A percentile compares a stretch with the other conserved stretches of the same genome.
Conservation (phyloP, 2,329 filamentous ascomycete genomes). For the Emergomyces orientalis region DNA sequence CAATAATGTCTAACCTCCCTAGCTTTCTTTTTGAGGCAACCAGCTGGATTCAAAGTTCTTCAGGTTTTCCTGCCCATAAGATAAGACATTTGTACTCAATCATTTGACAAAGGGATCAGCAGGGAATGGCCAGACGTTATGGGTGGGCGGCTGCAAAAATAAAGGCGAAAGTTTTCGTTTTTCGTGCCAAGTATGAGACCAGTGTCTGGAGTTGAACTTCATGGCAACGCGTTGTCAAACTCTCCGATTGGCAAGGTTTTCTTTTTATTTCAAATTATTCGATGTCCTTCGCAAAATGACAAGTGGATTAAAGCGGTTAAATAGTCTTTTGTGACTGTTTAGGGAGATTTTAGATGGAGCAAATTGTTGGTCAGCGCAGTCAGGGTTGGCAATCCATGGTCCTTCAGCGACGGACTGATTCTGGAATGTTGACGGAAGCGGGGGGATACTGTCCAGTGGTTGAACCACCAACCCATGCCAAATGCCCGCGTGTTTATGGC, state of each 20-base stretch:
- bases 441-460: background rate
- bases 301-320: too few species aligned
- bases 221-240: background rate
- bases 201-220: background rate
- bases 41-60: background rate
- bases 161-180: background rate
- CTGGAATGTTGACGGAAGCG: constrained; percentile 2
- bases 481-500: background rate
- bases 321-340: too few species aligned
- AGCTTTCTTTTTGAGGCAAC: background rate
- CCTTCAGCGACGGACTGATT: background rate
- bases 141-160: background rate
- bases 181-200: background rate
- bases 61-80: background rate
- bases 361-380: background rate
- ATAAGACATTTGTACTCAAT: background rate
- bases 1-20: background rate
- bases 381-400: background rate
- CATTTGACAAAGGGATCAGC: background rate
- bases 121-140: background rate
- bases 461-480: background rate
- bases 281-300: too few species aligned
- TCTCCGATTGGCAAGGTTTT: background rate
- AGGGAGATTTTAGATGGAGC: too few species aligned
- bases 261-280: background rate